Evolutionary conservation across 1,284 basidiomycete species (phyloP).

Genomic region (Cystobasidium slooffiae): DNA sequence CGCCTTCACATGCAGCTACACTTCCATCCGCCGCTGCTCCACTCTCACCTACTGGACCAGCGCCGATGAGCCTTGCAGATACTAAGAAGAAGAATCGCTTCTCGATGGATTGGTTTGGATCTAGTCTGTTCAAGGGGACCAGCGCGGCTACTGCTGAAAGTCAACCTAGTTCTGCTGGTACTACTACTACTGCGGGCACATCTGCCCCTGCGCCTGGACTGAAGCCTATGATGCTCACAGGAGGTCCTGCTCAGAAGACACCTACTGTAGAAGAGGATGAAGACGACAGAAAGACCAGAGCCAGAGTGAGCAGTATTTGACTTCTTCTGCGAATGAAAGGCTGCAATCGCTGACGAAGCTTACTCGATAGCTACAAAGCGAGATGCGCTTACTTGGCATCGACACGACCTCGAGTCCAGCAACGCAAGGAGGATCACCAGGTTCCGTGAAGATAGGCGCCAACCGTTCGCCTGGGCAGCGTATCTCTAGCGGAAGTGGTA

Average conservation of each 20-base stretch:
- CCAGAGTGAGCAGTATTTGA: constrained; percentile 25
- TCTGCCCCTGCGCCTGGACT: constrained; percentile 21
- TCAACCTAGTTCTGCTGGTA: constrained; percentile 25
- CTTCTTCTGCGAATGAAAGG: constrained; percentile 45
- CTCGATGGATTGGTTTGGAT: constrained; percentile 40
- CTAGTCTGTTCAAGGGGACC: constrained; percentile 16
- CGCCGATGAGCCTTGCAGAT: neutral
- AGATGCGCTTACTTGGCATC: constrained; percentile 43
- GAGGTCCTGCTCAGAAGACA: constrained; percentile 30
- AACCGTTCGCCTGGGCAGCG: constrained; percentile 13
- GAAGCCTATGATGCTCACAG: constrained; percentile 47
- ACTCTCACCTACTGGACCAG: neutral
- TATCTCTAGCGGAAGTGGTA: constrained; percentile 3
- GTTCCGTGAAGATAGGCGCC: constrained; percentile 10
- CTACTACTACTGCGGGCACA: constrained; percentile 12
- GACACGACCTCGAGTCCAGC: constrained; percentile 20
- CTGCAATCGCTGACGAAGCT: neutral
- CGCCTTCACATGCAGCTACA: neutral
- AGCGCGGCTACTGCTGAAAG: constrained; percentile 3
- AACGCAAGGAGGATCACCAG: constrained; percentile 16
- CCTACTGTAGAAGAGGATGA: constrained; percentile 50
- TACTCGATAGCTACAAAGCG: constrained; percentile 34
- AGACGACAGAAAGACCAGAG: constrained; percentile 49
- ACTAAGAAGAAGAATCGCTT: constrained; percentile 36
- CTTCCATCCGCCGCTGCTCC: neutral